Base-by-base conservation (phyloP, 106 monocot species). In the Dactylorhiza incarnata region DNA sequence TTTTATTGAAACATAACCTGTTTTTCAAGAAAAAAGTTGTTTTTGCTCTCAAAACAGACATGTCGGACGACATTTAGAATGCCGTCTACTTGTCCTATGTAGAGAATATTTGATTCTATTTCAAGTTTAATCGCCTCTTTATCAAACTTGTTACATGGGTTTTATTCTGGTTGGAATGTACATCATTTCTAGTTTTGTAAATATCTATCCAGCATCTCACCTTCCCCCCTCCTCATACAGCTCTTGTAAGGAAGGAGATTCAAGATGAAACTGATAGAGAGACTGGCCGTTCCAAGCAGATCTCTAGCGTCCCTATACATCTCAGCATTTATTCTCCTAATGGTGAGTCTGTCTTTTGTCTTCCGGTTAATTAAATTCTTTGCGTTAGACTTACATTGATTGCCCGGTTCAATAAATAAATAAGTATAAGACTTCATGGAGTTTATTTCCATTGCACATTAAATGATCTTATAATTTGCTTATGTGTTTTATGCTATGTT, bases 181-280 rank as follows among this genome's bases (percentile, higher is more conserved):
- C 58, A 66, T 13, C 37, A 66, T 70, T 70, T 45, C 43, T 45
- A 44, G 6, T 15, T 0, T 70, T 72, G 22, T 44, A 72, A 69
- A 6, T 69, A 10, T 68, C 22, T 49, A 49, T 44, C 49, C 12
- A 11, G 23, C 48, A 23, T 48, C 20, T 46, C 4, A 26, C 29
- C 29, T 48, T 19, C 22, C 16, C 13, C 9, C 49, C 49, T 22
- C 77, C 3, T 68, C 17, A 48, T 86, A 77, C 83, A 95, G 95
- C 88, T 78, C 80, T 82, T 80, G 95, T 95, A 45, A 85, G 95
- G 81, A 89, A 95, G 79, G 95, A 95, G 82, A 95, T 95, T 72
- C 48, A 84, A 75, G 95, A 95, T 86, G 95, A 95, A 82, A 95
- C 95, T 84, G 95, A 95, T 74, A 82, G 92, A 76, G 90, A 86